Base-by-base conservation (phyloP, 306 rosid genomes). In the Trichosanthes truncata region DNA sequence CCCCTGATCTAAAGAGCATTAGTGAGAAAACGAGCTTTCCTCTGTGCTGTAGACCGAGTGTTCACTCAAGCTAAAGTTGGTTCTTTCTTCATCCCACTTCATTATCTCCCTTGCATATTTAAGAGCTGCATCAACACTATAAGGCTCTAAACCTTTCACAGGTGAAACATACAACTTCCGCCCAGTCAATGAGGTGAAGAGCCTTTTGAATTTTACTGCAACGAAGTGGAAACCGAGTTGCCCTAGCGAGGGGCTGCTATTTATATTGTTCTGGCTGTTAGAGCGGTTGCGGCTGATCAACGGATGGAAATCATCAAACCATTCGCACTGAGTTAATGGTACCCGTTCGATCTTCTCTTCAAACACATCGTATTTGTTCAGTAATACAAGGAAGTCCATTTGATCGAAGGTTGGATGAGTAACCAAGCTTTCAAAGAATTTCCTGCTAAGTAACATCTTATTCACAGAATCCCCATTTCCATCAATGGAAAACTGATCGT, bases 201-300 rank as follows among this genome's bases (percentile, higher is more conserved):
- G 89, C 84, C 93, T 93, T 88, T 96, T 96, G 82, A 93, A 96
- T 90, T 96, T 96, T 74, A 89, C 96, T 4, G 89, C 98, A 82
- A 93, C 40, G 84, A 89, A 85, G 86, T 96, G 89, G 76, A 84
- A 90, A 59, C 90, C 98, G 26, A 93, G 82, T 79, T 90, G 96
- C 65, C 91, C 85, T 63, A 93, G 82, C 4, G 99, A 82, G 5
- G 97, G 93, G 80, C 81, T 91, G 83, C 79, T 84, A 40, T 87
- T 94, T 80, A 85, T 90, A 81, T 38, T 85, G 80, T 52, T 79
- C 82, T 81, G 88, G 85, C 83, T 69, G 85, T 77, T 83, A 1
- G 89, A 77, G 36, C 89, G 88, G 78, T 86, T 78, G 14, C 82
- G 92, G 83, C 96, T 91, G 45, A 83, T 49, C 79, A 96, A 78